A percentile compares a stretch with the other conserved stretches of the same genome.
Evolutionary conservation across 2,329 filamentous ascomycete genomes (phyloP).

Genomic region (Chaetomiaceae sp.): DNA sequence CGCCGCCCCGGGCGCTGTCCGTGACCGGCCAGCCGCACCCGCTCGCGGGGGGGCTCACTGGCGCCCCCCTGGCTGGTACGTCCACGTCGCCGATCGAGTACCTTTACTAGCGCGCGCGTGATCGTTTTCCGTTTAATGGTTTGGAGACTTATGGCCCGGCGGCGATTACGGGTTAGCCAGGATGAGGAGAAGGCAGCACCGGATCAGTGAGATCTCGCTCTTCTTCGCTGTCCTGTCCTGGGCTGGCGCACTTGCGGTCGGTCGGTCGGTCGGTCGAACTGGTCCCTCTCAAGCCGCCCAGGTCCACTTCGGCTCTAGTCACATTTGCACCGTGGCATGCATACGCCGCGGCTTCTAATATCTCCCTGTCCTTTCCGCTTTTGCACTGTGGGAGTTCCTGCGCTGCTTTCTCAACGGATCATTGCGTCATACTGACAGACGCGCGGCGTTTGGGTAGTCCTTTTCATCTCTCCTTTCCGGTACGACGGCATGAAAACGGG

Average conservation of each 20-base stretch:
- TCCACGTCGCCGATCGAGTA: slow-evolving; percentile 40
- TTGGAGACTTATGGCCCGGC: slow-evolving; percentile 44
- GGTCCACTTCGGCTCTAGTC: no score
- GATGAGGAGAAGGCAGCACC: no score
- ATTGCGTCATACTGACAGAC: slow-evolving; percentile 3
- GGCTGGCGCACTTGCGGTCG: no score
- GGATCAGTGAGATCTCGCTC: no score
- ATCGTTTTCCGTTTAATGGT: slow-evolving; percentile 44
- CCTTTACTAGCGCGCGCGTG: slow-evolving; percentile 37
- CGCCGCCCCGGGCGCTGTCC: slow-evolving; percentile 24
- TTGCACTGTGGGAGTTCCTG: neutral
- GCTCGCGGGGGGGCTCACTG: slow-evolving; percentile 38
- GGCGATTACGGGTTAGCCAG: slow-evolving; percentile 41
- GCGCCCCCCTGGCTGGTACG: slow-evolving; percentile 43
- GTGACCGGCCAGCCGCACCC: slow-evolving; percentile 40
- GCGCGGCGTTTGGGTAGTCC: slow-evolving; percentile 4
- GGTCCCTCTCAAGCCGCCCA: no score
- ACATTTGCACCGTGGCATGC: no score
- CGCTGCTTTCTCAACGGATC: neutral
- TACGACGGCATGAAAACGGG: slow-evolving; percentile 9
- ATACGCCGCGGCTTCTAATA: no score
- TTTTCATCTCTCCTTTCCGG: neutral
- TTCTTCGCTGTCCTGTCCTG: no score
- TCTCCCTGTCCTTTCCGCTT: neutral
- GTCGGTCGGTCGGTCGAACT: no score